phyloP scores from a whole-genome alignment of 2,329 filamentous ascomycete species.

The Pseudodiploospora longispora region DNA sequence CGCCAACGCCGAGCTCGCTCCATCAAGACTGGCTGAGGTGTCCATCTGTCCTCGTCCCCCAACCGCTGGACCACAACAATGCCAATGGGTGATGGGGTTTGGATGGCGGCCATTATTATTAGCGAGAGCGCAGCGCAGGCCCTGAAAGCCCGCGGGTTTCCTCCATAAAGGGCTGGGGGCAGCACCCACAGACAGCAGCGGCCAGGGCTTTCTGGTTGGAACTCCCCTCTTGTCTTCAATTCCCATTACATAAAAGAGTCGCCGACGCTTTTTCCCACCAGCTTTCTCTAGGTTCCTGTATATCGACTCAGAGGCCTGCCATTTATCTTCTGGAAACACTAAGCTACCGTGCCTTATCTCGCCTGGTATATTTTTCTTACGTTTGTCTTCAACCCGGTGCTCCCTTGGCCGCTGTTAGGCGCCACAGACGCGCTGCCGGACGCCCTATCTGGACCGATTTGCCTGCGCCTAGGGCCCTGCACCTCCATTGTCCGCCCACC shows the following conservation, averaged over 20 bases:
- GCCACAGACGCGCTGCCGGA: constrained; percentile 18
- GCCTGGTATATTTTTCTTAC: constrained; percentile 9
- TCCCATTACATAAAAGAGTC: constrained; percentile 33
- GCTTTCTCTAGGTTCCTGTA: constrained; percentile 17
- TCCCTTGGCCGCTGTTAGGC: constrained; percentile 16
- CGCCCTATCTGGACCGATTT: constrained; percentile 19
- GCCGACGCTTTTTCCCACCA: constrained; percentile 19
- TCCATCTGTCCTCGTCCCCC: too few relatives aligned
- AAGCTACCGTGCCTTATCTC: constrained; percentile 18
- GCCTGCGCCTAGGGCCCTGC: constrained; percentile 8
- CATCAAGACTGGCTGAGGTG: background rate
- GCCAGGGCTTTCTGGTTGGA: background rate
- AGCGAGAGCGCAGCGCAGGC: too few relatives aligned
- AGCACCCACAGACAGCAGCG: constrained; percentile 1
- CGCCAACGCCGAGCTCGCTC: constrained; percentile 2
- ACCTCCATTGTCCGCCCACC: constrained; percentile 4
- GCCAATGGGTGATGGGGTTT: too few relatives aligned
- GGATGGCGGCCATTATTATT: too few relatives aligned
- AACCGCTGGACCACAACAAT: too few relatives aligned
- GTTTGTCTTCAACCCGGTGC: constrained; percentile 4
- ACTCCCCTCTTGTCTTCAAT: constrained; percentile 21
- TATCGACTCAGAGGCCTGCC: constrained; percentile 11
- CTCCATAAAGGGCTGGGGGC: background rate
- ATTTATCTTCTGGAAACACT: constrained; percentile 8
- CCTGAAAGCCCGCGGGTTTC: background rate